A percentile compares a stretch with the other conserved stretches of the same genome.
Evolutionary conservation across 2,329 filamentous ascomycete species (phyloP).

Genomic region (Aspergillus sp.): DNA sequence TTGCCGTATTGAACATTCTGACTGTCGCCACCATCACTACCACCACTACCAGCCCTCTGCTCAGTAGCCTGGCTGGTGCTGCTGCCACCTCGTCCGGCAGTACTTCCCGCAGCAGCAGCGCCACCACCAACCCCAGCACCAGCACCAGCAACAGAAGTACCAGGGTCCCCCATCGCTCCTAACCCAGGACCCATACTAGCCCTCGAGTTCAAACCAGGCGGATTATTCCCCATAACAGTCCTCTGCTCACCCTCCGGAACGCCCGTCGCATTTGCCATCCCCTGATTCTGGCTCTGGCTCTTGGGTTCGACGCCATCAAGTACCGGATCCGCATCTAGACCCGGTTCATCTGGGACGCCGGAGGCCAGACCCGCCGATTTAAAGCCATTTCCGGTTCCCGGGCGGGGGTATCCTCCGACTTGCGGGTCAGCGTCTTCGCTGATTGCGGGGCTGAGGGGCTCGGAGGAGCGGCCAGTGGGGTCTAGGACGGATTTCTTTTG

Average conservation of each 20-base stretch:
- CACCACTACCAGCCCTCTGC: background rate
- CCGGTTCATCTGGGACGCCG: background rate
- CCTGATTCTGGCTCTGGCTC: background rate
- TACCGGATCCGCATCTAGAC: background rate
- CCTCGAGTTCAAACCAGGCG: background rate
- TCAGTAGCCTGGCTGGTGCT: background rate
- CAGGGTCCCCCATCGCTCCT: background rate
- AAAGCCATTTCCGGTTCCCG: background rate
- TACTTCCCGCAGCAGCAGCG: background rate
- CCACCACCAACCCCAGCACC: background rate
- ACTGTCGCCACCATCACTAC: background rate
- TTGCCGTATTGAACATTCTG: background rate
- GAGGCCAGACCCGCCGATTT: background rate
- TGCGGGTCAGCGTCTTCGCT: background rate
- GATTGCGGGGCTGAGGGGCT: background rate
- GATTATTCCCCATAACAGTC: background rate
- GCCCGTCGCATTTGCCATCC: background rate
- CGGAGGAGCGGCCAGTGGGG: background rate
- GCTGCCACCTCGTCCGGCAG: no score
- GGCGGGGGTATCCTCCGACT: background rate
- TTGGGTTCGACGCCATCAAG: background rate
- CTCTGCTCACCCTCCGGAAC: background rate
- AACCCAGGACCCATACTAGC: background rate
- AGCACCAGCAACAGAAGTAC: background rate
- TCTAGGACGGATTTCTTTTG: background rate